Conservation (phyloP, 2,329 filamentous ascomycete genomes). For the Scytalidium sp. region DNA sequence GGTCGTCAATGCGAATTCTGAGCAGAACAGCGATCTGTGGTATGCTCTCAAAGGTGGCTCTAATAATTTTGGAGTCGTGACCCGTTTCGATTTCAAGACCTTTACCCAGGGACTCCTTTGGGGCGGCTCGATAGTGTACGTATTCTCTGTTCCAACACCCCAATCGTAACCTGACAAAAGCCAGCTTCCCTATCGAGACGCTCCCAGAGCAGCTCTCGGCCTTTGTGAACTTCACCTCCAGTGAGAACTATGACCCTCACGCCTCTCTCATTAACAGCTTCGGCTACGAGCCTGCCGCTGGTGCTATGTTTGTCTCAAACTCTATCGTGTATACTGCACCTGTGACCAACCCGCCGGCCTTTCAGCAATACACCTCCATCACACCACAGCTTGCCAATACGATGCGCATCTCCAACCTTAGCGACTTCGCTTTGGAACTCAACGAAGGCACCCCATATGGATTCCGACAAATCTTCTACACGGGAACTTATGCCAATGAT, state of each 20-base stretch:
- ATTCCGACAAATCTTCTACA: slow-evolving; percentile 5
- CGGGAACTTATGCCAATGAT: slow-evolving; percentile 5
- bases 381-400: slow-evolving; percentile 5
- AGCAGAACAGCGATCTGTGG: slow-evolving; percentile 21
- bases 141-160: not conserved
- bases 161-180: not conserved
- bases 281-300: not conserved
- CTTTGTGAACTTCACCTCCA: slow-evolving; percentile 4
- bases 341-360: slow-evolving; percentile 5
- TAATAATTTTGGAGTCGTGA: slow-evolving; percentile 29
- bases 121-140: slow-evolving; percentile 5
- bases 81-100: slow-evolving; percentile 9
- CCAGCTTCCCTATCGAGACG: slow-evolving; percentile 1
- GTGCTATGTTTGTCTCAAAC: slow-evolving; percentile 2
- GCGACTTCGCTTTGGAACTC: slow-evolving; percentile 9
- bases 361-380: slow-evolving; percentile 3
- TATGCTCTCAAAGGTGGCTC: slow-evolving; percentile 27
- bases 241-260: slow-evolving; percentile 4
- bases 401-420: slow-evolving; percentile 8
- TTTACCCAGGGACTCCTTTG: slow-evolving; percentile 7
- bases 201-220: slow-evolving; percentile 1
- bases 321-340: slow-evolving; percentile 7
- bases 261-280: slow-evolving; percentile 7
- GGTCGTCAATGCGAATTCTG: slow-evolving; percentile 2
- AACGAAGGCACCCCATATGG: not conserved